These are phyloP conservation scores for Elsinoe australis DNA, from an alignment of 2,329 filamentous ascomycete species.

Conservation along the genomic window DNA sequence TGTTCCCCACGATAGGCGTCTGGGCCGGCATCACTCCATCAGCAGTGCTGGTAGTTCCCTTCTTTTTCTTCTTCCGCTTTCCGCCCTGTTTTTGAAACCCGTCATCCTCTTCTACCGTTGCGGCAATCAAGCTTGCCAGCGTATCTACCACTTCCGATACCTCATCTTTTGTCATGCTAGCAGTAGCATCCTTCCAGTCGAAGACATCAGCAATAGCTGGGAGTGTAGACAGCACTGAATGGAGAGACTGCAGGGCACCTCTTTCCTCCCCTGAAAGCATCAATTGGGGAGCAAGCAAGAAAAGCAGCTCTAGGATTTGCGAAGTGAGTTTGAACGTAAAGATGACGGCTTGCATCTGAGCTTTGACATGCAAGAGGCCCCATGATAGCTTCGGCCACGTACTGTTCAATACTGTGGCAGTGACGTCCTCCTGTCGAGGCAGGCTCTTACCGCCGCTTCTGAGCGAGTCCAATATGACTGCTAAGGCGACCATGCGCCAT, in stretches of 20 bases:
- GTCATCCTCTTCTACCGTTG: not conserved
- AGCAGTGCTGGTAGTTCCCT: no score
- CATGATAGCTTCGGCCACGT: constrained; percentile 23
- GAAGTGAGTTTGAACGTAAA: constrained; percentile 39
- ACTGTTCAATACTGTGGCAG: constrained; percentile 14
- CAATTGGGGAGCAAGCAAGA: not conserved
- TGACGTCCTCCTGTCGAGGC: constrained; percentile 15
- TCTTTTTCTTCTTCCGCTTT: constrained; percentile 1
- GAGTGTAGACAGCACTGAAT: not conserved
- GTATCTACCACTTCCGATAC: not conserved
- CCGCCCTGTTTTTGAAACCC: not conserved
- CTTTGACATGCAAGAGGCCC: constrained; percentile 34
- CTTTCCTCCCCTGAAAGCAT: not conserved
- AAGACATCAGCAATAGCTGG: not conserved
- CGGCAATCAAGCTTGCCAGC: not conserved
- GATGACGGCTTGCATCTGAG: constrained; percentile 35
- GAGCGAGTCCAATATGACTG: constrained; percentile 17
- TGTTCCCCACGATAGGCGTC: no score
- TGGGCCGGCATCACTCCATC: no score
- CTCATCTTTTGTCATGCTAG: not conserved
- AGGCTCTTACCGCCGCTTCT: constrained; percentile 16
- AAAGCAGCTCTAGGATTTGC: constrained; percentile 28
- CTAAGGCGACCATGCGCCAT: constrained; percentile 19
- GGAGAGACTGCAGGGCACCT: not conserved
- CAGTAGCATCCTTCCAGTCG: not conserved